Evolutionary conservation across 192 early-diverging fungal species (phyloP), one percentile per base, ranked within the genome.

Genomic region (Mortierella claussenii): DNA sequence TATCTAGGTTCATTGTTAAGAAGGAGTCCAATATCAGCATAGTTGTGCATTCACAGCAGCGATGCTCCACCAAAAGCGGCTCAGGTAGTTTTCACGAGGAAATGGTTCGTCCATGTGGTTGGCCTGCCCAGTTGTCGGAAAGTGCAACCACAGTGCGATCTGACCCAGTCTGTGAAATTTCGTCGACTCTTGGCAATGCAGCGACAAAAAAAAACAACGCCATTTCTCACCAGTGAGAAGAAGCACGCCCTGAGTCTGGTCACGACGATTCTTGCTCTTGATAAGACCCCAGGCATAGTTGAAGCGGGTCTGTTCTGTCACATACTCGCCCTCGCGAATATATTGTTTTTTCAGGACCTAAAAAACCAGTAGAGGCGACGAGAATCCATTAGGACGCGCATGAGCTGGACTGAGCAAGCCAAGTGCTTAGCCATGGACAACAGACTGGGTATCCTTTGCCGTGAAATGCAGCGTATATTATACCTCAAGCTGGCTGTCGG

Each of bases 251-350:
- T 85, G 68, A 45, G 91, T 84, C 58, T 95, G 91, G 52, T 96
- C 89, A 9, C 79, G 79, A 60, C 84, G 86, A 33, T 69, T 78
- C 59, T 73, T 84, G 68, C 89, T 89, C 79, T 88, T 89, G 69
- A 95, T 89, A 36, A 97, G 87, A 0, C 92, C 95, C 94, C 96
- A 98, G 1, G 97, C 94, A 69, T 93, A 96, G 85, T 98, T 97
- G 85, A 98, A 98, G 78, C 96, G 96, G 52, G 93, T 95, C 81
- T 98, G 97, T 24, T 90, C 82, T 74, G 91, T 84, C 26, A 85
- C 81, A 60, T 89, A 81, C 48, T 87, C 80, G 24, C 80, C 74
- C 69, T 92, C 90, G 59, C 91, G 83, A 55, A 92, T 82, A 79
- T 85, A 92, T 61, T 93, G 90, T 70, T 86, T 85, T 53, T 80